Conservation (phyloP, 2,329 filamentous ascomycete species). For the Ophiostoma piceae region DNA sequence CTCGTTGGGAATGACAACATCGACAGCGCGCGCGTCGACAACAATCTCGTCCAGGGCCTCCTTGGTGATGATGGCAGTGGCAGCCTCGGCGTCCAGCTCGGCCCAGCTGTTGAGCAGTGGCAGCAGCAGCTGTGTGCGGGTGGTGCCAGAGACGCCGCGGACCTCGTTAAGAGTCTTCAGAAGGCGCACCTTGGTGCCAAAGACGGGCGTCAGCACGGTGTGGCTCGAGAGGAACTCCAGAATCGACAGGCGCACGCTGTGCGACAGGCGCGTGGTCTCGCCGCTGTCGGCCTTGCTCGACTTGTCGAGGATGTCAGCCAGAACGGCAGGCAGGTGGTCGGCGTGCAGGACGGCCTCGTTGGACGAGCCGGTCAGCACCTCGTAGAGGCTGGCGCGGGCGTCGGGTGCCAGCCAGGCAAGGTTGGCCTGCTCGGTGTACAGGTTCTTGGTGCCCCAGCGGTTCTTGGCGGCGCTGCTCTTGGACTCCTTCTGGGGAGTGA, state of each 20-base stretch:
- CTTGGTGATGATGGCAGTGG: constrained; percentile 43
- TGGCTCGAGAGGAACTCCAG: constrained; percentile 71
- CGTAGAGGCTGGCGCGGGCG: constrained; percentile 56
- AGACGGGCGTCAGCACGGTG: constrained; percentile 60
- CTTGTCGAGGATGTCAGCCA: constrained; percentile 58
- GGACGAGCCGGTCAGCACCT: constrained; percentile 50
- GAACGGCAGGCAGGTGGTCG: constrained; percentile 59
- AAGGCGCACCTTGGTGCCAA: constrained; percentile 64
- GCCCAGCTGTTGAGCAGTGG: constrained; percentile 69
- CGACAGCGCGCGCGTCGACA: constrained; percentile 42
- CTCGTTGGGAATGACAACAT: constrained; percentile 52
- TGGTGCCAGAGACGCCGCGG: constrained; percentile 63
- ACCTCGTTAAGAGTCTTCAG: constrained; percentile 67
- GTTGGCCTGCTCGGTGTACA: constrained; percentile 58
- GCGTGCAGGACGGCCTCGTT: constrained; percentile 84
- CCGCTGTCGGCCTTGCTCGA: constrained; percentile 27
- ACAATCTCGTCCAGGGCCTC: constrained; percentile 34
- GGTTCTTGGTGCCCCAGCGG: constrained; percentile 54
- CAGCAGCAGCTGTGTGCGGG: constrained; percentile 70
- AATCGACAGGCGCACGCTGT: constrained; percentile 59
- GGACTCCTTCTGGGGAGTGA: constrained; percentile 37
- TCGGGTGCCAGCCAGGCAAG: constrained; percentile 55
- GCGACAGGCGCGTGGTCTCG: constrained; percentile 44
- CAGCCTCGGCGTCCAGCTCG: constrained; percentile 47
- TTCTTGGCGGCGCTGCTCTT: constrained; percentile 22